Evolutionary conservation across 306 rosid genomes (phyloP).

Genomic region (Prunus padus): DNA sequence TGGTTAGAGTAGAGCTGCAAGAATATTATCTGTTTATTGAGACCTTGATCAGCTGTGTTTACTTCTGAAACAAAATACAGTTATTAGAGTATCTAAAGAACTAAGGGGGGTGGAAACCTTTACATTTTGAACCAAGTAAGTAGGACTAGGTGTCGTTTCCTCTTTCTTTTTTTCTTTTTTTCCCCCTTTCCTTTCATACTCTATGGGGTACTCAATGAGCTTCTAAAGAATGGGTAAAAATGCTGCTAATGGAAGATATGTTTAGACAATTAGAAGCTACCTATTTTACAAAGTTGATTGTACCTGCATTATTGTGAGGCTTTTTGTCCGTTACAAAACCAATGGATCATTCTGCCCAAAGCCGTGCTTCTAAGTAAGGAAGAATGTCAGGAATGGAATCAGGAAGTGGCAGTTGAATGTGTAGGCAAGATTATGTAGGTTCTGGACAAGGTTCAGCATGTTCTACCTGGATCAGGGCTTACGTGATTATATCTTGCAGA

Average conservation of each 20-base stretch:
- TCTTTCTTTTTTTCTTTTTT: neutral
- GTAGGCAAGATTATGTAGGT: constrained; percentile 11
- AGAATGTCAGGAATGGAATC: constrained; percentile 1
- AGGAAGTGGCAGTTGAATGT: constrained; percentile 10
- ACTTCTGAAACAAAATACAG: constrained; percentile 9
- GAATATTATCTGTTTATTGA: constrained; percentile 8
- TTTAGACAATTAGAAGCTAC: constrained; percentile 20
- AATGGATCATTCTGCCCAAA: constrained; percentile 18
- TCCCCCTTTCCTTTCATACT: neutral
- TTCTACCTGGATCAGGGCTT: constrained; percentile 6
- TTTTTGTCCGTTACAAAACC: constrained; percentile 15
- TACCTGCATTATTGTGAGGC: constrained; percentile 2
- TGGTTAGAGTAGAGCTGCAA: constrained; percentile 25
- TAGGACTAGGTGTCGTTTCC: constrained; percentile 16
- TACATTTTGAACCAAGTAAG: constrained; percentile 23
- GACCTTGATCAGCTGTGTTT: constrained; percentile 19
- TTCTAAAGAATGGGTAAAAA: constrained; percentile 23
- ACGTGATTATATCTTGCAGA: constrained; percentile 13
- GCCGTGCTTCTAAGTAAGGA: neutral
- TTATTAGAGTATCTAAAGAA: constrained; percentile 21
- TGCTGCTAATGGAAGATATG: constrained; percentile 4
- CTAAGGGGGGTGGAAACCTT: constrained; percentile 21
- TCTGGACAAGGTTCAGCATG: neutral
- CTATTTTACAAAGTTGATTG: neutral
- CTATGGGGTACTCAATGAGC: constrained; percentile 22